Evolutionary conservation across 257 asterid species (phyloP).

Genomic region (Solanum infundibuliforme): DNA sequence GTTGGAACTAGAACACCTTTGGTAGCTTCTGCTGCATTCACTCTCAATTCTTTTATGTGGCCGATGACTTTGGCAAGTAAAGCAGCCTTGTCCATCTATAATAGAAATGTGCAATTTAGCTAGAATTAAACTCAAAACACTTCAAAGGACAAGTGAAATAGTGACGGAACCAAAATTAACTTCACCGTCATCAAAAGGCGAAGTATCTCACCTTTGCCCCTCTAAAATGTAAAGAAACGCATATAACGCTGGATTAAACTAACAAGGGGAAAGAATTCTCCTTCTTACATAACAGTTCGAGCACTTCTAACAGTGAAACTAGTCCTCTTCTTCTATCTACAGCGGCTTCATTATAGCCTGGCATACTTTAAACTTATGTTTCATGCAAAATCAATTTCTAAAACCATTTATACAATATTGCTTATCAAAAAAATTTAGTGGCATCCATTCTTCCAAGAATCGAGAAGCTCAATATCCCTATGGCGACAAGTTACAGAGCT

Average conservation of each 20-base stretch:
- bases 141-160: not conserved
- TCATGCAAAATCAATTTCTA: not conserved
- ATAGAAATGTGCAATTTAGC: not conserved
- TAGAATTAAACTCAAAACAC: not conserved
- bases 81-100: constrained; percentile 86
- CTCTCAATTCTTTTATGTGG: constrained; percentile 41
- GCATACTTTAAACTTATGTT: not conserved
- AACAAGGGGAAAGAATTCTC: not conserved
- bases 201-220: not conserved
- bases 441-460: not conserved
- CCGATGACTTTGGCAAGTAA: constrained; percentile 64
- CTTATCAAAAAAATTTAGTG: not conserved
- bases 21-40: constrained; percentile 39
- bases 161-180: not conserved
- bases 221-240: not conserved
- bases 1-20: constrained; percentile 54
- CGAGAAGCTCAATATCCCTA: not conserved
- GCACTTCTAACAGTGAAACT: not conserved
- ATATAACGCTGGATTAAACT: not conserved
- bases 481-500: not conserved
- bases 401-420: not conserved
- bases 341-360: not conserved
- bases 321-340: not conserved
- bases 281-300: not conserved
- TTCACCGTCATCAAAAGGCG: not conserved